Evolutionary conservation across 768 basidiomycete species (phyloP).

Genomic region (Cystofilobasidium capitatum): DNA sequence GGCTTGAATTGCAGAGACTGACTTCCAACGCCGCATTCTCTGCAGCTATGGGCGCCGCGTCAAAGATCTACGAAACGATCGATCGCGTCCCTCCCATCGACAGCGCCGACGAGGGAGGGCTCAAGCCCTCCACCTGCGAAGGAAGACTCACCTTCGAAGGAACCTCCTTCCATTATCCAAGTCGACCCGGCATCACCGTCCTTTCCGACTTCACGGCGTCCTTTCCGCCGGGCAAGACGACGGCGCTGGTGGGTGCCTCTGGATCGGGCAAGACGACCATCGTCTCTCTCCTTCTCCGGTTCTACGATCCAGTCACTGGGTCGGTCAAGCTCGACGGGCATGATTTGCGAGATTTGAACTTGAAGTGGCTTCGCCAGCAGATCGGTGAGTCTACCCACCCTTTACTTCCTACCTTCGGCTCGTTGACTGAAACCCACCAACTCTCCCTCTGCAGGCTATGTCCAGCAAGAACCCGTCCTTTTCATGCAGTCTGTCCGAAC

Average conservation of each 20-base stretch:
- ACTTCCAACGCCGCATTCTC: conserved; percentile 42
- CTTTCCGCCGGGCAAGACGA: conserved; percentile 68
- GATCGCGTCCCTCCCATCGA: conserved; percentile 81
- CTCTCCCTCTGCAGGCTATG: conserved; percentile 43
- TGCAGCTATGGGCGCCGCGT: conserved; percentile 79
- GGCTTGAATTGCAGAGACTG: background rate
- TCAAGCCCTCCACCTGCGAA: conserved; percentile 55
- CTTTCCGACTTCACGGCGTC: conserved; percentile 49
- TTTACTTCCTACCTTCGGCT: background rate
- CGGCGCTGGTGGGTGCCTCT: conserved; percentile 71
- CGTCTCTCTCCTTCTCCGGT: conserved; percentile 70
- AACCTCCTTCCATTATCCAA: conserved; percentile 76
- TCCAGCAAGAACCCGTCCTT: conserved; percentile 76
- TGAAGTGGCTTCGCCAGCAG: conserved; percentile 76
- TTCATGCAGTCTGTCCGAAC: conserved; percentile 73
- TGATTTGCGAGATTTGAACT: conserved; percentile 62
- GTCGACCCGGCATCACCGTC: conserved; percentile 54
- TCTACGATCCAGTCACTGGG: conserved; percentile 71
- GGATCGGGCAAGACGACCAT: conserved; percentile 55
- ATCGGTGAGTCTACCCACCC: conserved; percentile 46
- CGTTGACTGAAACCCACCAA: background rate
- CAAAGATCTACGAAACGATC: conserved; percentile 78
- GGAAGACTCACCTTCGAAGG: conserved; percentile 66
- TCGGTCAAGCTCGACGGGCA: conserved; percentile 62
- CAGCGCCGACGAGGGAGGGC: conserved; percentile 57